A percentile compares a stretch with the other conserved stretches of the same genome.
Evolutionary conservation across 2,329 filamentous ascomycete species (phyloP).

Genomic region (Xylaria polymorpha): DNA sequence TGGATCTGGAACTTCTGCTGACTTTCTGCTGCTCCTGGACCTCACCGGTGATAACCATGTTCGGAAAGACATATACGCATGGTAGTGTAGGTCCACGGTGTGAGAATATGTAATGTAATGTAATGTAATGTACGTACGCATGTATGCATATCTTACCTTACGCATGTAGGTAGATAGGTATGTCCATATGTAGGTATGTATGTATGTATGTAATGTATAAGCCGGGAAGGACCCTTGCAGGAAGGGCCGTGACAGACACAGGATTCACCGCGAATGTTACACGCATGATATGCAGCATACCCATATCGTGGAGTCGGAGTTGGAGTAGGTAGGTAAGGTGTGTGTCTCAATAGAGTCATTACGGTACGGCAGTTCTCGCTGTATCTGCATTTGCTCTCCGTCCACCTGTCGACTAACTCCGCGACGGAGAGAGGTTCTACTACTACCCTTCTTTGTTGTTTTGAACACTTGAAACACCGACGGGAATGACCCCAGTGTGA

Average conservation of each 20-base stretch:
- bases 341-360: slow-evolving; percentile 12
- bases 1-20: no score
- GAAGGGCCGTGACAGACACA: slow-evolving; percentile 10
- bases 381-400: background rate
- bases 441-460: background rate
- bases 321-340: slow-evolving; percentile 1
- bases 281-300: slow-evolving; percentile 32
- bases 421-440: background rate
- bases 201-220: slow-evolving; percentile 24
- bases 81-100: no score
- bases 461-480: background rate
- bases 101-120: background rate
- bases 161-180: background rate
- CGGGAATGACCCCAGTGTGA: background rate
- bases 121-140: background rate
- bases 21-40: no score
- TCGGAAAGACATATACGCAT: no score
- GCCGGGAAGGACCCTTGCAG: slow-evolving; percentile 25
- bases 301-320: background rate
- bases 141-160: background rate
- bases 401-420: background rate
- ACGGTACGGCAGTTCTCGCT: background rate
- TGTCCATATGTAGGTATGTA: slow-evolving; percentile 19
- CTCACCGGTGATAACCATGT: no score
- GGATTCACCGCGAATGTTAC: slow-evolving; percentile 27